Percentiles rank a stretch among this genome's conserved stretches.
Evolutionary conservation across 164 flowering plant species (phyloP).

Genomic region (Annona cherimola): DNA sequence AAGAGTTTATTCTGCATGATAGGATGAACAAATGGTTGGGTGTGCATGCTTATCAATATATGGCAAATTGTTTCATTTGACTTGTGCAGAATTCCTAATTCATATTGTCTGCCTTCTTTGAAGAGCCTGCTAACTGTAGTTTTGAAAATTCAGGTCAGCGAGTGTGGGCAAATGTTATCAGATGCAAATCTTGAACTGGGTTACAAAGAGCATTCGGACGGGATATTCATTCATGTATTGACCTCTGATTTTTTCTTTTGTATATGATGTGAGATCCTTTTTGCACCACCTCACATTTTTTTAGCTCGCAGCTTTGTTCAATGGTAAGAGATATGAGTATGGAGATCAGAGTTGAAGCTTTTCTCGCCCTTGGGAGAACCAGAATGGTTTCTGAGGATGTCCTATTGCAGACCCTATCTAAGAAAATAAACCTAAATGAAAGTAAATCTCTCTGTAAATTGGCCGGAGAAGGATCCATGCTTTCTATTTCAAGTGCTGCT

Average conservation of each 20-base stretch:
- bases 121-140: no score
- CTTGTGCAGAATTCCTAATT: no score
- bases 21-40: not conserved
- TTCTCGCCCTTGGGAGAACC: slow-evolving; percentile 58
- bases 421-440: slow-evolving; percentile 44
- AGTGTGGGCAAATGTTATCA: slow-evolving; percentile 54
- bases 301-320: slow-evolving; percentile 55
- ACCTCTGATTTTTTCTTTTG: not conserved
- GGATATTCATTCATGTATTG: slow-evolving; percentile 61
- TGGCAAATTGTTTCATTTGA: no score
- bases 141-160: slow-evolving; percentile 42
- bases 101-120: no score
- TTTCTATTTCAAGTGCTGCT: slow-evolving; percentile 48
- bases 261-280: not conserved
- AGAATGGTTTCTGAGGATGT: slow-evolving; percentile 51
- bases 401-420: slow-evolving; percentile 65
- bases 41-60: no score
- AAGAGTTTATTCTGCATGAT: not conserved
- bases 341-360: slow-evolving; percentile 65
- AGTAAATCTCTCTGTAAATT: slow-evolving; percentile 23
- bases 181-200: slow-evolving; percentile 21
- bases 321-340: slow-evolving; percentile 77
- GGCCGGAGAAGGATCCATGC: slow-evolving; percentile 20
- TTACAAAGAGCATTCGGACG: slow-evolving; percentile 38
- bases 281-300: not conserved